Conservation (phyloP, 1,284 basidiomycete species). For the Ustilago trichophora region DNA sequence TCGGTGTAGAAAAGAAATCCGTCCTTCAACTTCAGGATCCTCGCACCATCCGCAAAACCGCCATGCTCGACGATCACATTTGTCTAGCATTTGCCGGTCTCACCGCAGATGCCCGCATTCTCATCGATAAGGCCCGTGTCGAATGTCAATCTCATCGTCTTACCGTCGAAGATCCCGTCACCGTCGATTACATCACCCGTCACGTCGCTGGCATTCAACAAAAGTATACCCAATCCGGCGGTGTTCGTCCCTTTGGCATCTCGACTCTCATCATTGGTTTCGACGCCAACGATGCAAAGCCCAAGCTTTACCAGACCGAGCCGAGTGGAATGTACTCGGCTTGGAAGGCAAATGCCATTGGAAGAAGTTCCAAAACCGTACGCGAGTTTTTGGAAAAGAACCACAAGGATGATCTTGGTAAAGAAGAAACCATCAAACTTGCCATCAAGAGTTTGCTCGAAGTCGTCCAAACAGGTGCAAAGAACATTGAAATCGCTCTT, state of each 20-base stretch:
- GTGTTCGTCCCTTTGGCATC: slow-evolving; percentile 97
- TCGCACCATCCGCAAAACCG: slow-evolving; percentile 95
- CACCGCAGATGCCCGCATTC: slow-evolving; percentile 94
- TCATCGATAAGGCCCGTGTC: slow-evolving; percentile 96
- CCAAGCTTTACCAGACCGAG: slow-evolving; percentile 94
- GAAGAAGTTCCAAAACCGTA: slow-evolving; percentile 96
- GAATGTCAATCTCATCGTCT: slow-evolving; percentile 98
- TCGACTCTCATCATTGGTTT: slow-evolving; percentile 97
- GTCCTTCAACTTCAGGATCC: slow-evolving; percentile 97
- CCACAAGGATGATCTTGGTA: slow-evolving; percentile 86
- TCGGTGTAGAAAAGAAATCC: slow-evolving; percentile 99
- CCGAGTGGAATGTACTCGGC: slow-evolving; percentile 95
- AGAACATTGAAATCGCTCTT: slow-evolving; percentile 71
- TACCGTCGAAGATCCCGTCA: slow-evolving; percentile 97
- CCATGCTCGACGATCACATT: slow-evolving; percentile 97
- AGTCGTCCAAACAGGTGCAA: slow-evolving; percentile 98
- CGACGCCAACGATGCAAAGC: slow-evolving; percentile 87
- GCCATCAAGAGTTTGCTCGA: slow-evolving; percentile 95
- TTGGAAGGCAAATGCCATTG: slow-evolving; percentile 99
- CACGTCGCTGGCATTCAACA: slow-evolving; percentile 98
- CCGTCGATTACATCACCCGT: slow-evolving; percentile 97
- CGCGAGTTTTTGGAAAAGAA: slow-evolving; percentile 99
- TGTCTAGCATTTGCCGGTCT: slow-evolving; percentile 97
- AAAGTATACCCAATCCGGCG: slow-evolving; percentile 98
- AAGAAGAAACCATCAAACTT: slow-evolving; percentile 91